These are phyloP conservation scores for Alternaria viburni DNA, from an alignment of 2,329 filamentous ascomycete genomes.

Conservation along the genomic window DNA sequence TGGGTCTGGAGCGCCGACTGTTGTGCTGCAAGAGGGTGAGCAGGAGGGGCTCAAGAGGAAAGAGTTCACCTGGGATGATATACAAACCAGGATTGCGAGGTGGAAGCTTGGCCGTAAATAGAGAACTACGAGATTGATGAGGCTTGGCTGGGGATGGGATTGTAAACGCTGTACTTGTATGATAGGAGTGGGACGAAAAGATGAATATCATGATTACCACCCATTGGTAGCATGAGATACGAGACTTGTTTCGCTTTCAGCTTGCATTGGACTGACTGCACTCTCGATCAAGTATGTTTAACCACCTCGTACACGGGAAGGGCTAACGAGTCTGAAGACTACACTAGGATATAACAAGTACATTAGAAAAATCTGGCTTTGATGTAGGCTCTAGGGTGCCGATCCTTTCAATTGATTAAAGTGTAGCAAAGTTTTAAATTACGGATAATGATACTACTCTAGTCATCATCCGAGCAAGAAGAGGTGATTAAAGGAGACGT, in stretches of 20 bases:
- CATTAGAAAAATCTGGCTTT: background rate
- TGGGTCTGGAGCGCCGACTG: conserved; percentile 88
- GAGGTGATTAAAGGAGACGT: background rate
- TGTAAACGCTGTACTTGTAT: background rate
- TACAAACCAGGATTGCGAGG: conserved; percentile 81
- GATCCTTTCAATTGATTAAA: background rate
- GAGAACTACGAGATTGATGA: background rate
- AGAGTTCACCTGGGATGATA: conserved; percentile 82
- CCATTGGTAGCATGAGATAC: background rate
- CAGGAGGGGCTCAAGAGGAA: conserved; percentile 71
- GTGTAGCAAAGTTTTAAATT: background rate
- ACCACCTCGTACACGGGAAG: background rate
- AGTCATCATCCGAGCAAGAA: background rate
- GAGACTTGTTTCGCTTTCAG: background rate
- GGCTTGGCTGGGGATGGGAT: background rate
- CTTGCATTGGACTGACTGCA: background rate
- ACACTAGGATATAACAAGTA: background rate
- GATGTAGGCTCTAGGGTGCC: background rate
- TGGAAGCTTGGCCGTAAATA: conserved; percentile 79
- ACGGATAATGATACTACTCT: background rate
- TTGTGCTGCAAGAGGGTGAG: conserved; percentile 91
- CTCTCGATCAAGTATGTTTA: background rate
- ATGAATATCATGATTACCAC: background rate
- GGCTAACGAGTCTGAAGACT: background rate
- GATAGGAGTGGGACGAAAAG: background rate